Evolutionary conservation across 2,329 filamentous ascomycete species (phyloP).

Genomic region (Colletotrichum sp.): DNA sequence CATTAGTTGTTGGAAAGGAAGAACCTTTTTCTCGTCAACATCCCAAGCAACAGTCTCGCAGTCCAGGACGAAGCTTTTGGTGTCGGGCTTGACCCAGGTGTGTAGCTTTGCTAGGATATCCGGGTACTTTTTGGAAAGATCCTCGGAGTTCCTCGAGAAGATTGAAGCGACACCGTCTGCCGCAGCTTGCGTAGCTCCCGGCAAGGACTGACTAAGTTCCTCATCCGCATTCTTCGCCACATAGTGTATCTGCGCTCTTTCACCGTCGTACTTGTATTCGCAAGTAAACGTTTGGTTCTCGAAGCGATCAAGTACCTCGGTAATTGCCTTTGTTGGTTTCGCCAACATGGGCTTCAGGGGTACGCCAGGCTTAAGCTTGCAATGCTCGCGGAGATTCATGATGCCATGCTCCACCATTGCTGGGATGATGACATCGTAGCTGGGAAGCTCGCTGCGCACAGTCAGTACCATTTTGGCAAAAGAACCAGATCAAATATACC

Average conservation of each 20-base stretch:
- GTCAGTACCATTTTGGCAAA: conserved; percentile 36
- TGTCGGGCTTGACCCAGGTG: conserved; percentile 87
- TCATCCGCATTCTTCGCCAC: conserved; percentile 80
- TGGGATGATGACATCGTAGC: conserved; percentile 93
- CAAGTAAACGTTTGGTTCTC: conserved; percentile 96
- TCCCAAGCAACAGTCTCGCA: conserved; percentile 99
- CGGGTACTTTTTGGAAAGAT: conserved; percentile 96
- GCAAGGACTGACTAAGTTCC: conserved; percentile 68
- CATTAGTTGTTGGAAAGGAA: conserved; percentile 98
- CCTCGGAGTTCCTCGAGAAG: conserved; percentile 97
- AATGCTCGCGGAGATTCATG: conserved; percentile 79
- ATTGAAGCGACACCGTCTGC: conserved; percentile 84
- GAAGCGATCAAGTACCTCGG: conserved; percentile 95
- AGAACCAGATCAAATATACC: conserved; percentile 49
- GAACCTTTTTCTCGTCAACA: conserved; percentile 88
- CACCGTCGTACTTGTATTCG: conserved; percentile 99
- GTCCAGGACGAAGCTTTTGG: conserved; percentile 96
- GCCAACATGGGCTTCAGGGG: conserved; percentile 98
- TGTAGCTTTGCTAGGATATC: conserved; percentile 90
- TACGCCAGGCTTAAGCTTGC: conserved; percentile 91
- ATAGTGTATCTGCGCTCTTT: conserved; percentile 98
- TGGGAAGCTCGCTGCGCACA: conserved; percentile 79
- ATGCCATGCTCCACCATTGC: conserved; percentile 88
- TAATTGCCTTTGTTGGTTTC: conserved; percentile 97
- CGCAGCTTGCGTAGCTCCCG: conserved; percentile 67